Base-by-base conservation (phyloP, 2,329 filamentous ascomycete genomes). In the Hirsutella thompsonii region DNA sequence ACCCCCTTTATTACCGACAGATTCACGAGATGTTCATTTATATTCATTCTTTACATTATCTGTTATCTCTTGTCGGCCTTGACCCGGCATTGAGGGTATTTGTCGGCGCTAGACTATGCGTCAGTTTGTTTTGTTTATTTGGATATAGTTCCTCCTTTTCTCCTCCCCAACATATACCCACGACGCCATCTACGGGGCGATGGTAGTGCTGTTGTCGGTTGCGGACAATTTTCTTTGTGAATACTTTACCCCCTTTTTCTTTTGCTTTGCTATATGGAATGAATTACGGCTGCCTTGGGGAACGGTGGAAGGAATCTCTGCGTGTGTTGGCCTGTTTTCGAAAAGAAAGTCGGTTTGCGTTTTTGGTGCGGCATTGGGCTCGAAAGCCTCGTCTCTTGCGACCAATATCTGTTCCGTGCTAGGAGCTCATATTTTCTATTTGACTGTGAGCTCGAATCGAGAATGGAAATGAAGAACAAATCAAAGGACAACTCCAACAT, bases 101-200 rank as follows among this genome's bases (percentile, higher is more conserved):
- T 34, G 2, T 34, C 8, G 14, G n/a, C 32, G 8, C 16, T 8
- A 16, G 14, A 8, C n/a, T 6, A 20, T 19, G 3, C 20, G 18
- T 28, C 21, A 30, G 14, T 14, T n/a, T 35, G 3, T 2, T 2
- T 40, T 40, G 16, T n/a, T 38, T 5, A 18, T 40, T 35, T 23
- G 18, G 23, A 26, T 26, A 6, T 11, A 11, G 23, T 29, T 20
- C 36, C 14, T 29, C 6, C 36, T 42, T 18, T 23, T 34, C 26
- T 30, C n/a, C 8, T 38, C 33, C 8, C 36, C 33, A n/a, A 5
- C 11, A 37, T 35, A 38, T 38, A 38, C 40, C 40, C 40, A 19
- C 29, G 29, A 32, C 20, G 36, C 32, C 16, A n/a, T 11, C 16
- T 20, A 8, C 37, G 5, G n/a, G 19, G 10, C 8, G 16, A 38